phyloP scores from a whole-genome alignment of 1,284 basidiomycete genomes.

The Irpex lacteus region DNA sequence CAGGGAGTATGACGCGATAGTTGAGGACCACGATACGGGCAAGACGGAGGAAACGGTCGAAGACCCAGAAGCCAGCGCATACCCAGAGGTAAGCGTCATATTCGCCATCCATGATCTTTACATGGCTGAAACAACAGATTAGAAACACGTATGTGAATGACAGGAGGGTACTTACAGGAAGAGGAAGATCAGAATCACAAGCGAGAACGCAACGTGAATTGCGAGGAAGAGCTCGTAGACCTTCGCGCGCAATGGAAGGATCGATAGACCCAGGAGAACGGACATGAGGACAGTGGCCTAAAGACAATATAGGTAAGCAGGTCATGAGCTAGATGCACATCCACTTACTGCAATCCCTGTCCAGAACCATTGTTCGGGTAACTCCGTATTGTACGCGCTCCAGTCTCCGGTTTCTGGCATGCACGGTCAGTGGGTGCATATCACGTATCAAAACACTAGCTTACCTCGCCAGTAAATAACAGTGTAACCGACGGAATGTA shows the following conservation, averaged over 20 bases:
- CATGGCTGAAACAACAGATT: not conserved
- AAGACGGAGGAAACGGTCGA: not conserved
- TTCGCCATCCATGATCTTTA: not conserved
- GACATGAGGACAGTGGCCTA: not conserved
- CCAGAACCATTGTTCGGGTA: not conserved
- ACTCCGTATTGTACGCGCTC: not conserved
- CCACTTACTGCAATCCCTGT: not conserved
- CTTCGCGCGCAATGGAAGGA: not conserved
- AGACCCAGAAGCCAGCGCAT: not conserved
- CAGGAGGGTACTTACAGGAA: not conserved
- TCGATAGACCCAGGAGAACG: not conserved
- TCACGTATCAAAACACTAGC: not conserved
- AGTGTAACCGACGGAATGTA: not conserved
- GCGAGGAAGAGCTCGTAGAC: not conserved
- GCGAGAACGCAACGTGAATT: not conserved
- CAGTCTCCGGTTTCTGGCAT: not conserved
- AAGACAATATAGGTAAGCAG: not conserved
- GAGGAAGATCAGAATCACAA: not conserved
- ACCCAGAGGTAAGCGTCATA: not conserved
- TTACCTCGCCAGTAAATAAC: not conserved
- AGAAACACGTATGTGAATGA: not conserved
- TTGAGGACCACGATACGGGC: not conserved
- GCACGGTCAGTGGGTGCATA: not conserved
- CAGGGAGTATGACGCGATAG: not conserved
- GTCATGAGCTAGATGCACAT: not conserved